Conservation (phyloP, 1,284 basidiomycete species). For the Cystobasidium pallidum region DNA sequence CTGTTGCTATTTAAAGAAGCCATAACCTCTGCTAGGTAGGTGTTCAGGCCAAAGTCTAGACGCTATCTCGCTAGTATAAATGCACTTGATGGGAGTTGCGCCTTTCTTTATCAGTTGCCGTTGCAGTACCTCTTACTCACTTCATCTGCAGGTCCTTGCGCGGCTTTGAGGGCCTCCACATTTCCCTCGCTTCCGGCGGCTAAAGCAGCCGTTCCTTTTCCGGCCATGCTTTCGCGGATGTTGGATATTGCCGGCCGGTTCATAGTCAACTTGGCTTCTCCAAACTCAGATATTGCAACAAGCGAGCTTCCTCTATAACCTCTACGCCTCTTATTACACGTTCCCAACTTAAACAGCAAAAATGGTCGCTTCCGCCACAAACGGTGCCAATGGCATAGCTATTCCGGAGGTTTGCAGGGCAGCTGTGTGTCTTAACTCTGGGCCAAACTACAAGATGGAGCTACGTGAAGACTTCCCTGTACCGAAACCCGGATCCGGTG, state of each 20-base stretch:
- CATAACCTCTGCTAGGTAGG: background rate
- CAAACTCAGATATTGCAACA: background rate
- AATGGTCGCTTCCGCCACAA: background rate
- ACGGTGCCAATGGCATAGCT: background rate
- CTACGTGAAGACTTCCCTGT: conserved; percentile 40
- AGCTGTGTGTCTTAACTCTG: conserved; percentile 47
- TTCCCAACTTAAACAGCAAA: background rate
- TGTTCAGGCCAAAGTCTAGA: background rate
- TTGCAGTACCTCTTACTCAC: too few species aligned
- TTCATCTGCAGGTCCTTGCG: background rate
- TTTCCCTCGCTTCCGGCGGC: background rate
- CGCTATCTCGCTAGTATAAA: too few species aligned
- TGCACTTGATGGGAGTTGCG: too few species aligned
- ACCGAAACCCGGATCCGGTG: conserved; percentile 30
- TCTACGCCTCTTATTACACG: background rate
- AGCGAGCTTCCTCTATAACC: background rate
- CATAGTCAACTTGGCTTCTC: background rate
- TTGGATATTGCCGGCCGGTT: background rate
- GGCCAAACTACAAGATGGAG: conserved; percentile 36
- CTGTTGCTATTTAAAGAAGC: background rate
- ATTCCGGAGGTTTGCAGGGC: conserved; percentile 22
- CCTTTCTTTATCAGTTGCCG: too few species aligned
- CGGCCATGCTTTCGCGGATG: background rate
- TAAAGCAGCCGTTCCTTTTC: background rate
- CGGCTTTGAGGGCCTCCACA: background rate